A percentile compares a stretch with the other conserved stretches of the same genome.
These are phyloP conservation scores for Phanerodontia chrysosporium DNA, from an alignment of 768 basidiomycete species.

Conservation along the genomic window DNA sequence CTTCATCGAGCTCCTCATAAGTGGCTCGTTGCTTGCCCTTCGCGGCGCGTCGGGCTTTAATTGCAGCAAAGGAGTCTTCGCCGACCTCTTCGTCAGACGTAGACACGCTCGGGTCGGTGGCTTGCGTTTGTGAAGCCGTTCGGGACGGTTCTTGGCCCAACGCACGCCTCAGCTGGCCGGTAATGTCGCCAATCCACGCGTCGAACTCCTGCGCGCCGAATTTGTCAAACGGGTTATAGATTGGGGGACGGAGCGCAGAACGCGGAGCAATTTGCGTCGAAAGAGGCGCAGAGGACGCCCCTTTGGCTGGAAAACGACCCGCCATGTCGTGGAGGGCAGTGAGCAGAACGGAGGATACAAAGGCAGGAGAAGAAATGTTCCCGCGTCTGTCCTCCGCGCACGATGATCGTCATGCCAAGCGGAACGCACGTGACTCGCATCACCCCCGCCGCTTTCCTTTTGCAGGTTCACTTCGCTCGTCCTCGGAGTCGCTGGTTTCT, in stretches of 20 bases:
- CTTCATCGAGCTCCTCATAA: slow-evolving; percentile 53
- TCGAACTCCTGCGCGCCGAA: slow-evolving; percentile 67
- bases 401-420: neutral
- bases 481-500: neutral
- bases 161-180: slow-evolving; percentile 50
- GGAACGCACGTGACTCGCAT: neutral
- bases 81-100: slow-evolving; percentile 26
- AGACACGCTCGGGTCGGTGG: slow-evolving; percentile 21
- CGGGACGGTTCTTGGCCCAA: slow-evolving; percentile 40
- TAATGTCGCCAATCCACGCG: slow-evolving; percentile 65
- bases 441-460: neutral
- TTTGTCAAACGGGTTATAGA: slow-evolving; percentile 71
- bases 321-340: slow-evolving; percentile 15
- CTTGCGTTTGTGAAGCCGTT: slow-evolving; percentile 20
- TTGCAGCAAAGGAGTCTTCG: slow-evolving; percentile 55
- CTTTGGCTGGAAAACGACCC: slow-evolving; percentile 16
- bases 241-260: slow-evolving; percentile 39
- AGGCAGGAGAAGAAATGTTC: neutral
- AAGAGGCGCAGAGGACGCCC: slow-evolving; percentile 16
- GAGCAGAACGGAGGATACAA: neutral
- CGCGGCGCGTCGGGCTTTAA: slow-evolving; percentile 47
- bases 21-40: slow-evolving; percentile 66
- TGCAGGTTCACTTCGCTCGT: neutral
- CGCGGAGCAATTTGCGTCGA: slow-evolving; percentile 19
- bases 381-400: neutral